Conservation (phyloP, 805 yeast genomes). For the Zygosaccharomyces bailii region DNA sequence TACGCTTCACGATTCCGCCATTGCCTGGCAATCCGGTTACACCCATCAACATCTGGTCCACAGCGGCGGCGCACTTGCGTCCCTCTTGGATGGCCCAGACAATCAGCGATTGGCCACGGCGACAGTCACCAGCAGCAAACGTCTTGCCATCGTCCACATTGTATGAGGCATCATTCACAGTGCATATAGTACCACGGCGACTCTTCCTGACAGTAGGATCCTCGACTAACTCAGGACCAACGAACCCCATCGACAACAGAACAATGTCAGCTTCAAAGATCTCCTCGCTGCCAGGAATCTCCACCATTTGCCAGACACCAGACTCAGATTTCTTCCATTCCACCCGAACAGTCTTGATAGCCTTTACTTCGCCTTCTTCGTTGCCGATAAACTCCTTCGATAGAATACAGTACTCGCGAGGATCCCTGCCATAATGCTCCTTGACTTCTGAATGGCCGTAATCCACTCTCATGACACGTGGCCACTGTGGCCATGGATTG, state of each 20-base stretch:
- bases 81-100: conserved; percentile 99
- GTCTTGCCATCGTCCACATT: conserved; percentile 63
- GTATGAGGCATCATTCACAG: conserved; percentile 56
- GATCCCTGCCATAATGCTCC: conserved; percentile 94
- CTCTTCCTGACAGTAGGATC: conserved; percentile 53
- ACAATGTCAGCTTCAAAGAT: conserved; percentile 93
- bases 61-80: conserved; percentile 95
- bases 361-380: conserved; percentile 91
- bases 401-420: conserved; percentile 92
- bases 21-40: conserved; percentile 83
- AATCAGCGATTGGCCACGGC: conserved; percentile 96
- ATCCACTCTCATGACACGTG: conserved; percentile 94
- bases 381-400: conserved; percentile 95
- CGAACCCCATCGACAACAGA: conserved; percentile 92
- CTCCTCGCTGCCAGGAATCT: conserved; percentile 92
- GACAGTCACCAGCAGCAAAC: conserved; percentile 97
- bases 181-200: conserved; percentile 77
- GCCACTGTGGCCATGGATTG: conserved; percentile 99
- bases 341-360: conserved; percentile 92
- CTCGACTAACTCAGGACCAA: conserved; percentile 84
- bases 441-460: conserved; percentile 96
- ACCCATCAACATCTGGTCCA: conserved; percentile 77
- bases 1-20: conserved; percentile 87
- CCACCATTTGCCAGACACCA: conserved; percentile 99
- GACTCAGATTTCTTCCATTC: conserved; percentile 95